Base-by-base conservation (phyloP, 805 yeast genomes). In the Metschnikowia picachoensis region DNA sequence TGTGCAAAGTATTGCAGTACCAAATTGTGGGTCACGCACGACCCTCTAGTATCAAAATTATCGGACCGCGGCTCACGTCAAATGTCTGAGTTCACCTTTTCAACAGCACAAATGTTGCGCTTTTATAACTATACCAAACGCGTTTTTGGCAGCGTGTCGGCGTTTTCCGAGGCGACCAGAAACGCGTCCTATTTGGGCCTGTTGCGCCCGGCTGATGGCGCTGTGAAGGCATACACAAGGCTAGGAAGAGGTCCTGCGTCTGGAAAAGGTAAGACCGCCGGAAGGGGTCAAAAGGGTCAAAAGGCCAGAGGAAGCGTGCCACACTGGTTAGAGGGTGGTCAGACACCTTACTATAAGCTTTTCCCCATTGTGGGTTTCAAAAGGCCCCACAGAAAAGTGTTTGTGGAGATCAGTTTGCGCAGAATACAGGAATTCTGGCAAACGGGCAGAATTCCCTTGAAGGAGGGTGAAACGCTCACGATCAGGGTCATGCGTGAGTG, bases 241-340 rank as follows among this genome's bases (percentile, higher is more conserved):
- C 74, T 92, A 11, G 99, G 99, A 68, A 83, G 99, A 73, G 98
- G 98, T 71, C 96, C 96, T 20, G 90, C 95, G 35, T 85, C 95
- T 32, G 89, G 90, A 16, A 74, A 79, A 55, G 99, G 99, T 72
- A 91, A 92, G 68, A 94, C 98, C 3, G 82, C 97, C 7, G 96
- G 96, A 40, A 79, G 98, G 66, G 99, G 99, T 75, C 96, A 88
- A 61, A 94, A 94, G 72, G 99, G 99, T 80, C 98, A 92, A 66
- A 92, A 92, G 71, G 97, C 98, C 10, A 81, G 98, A 69, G 87
- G 92, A 33, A 79, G 83, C 35, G 92, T 92, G 29, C 92, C 90
- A 46, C 80, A 85, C 48, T 88, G 95, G 92, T 89, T 92, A 64
- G 99, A 94, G 74, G 99, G 99, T 80, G 98, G 99, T 64, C 99